Conservation (phyloP, 306 rosid species). For the Gastrolobium bilobum region DNA sequence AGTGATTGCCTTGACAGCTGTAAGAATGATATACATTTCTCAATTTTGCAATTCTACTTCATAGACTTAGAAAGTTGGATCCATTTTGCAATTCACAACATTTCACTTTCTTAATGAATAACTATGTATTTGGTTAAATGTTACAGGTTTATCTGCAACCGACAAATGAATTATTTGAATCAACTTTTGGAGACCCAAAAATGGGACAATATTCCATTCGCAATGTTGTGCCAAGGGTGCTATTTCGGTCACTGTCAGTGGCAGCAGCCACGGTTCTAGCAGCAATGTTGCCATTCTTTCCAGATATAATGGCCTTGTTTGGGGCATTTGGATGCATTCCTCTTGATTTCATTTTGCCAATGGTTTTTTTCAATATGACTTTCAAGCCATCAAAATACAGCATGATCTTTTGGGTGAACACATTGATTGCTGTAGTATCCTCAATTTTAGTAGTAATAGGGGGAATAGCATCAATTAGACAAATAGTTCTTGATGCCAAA, state of each 20-base stretch:
- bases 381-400: conserved; percentile 80
- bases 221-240: conserved; percentile 73
- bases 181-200: conserved; percentile 69
- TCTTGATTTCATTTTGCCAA: conserved; percentile 84
- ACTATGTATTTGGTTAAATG: conserved; percentile 11
- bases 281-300: conserved; percentile 89
- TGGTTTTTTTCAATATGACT: conserved; percentile 73
- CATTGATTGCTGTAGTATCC: conserved; percentile 63
- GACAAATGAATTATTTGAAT: conserved; percentile 78
- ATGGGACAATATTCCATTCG: conserved; percentile 66
- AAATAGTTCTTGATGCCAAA: conserved; percentile 76
- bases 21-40: conserved; percentile 52
- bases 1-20: conserved; percentile 72
- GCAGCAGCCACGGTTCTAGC: conserved; percentile 68
- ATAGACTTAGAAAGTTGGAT: neutral
- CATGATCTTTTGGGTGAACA: conserved; percentile 68
- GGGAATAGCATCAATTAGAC: conserved; percentile 78
- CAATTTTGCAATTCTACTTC: conserved; percentile 16
- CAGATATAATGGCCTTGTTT: conserved; percentile 80
- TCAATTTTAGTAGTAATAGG: conserved; percentile 66
- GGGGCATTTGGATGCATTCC: conserved; percentile 91
- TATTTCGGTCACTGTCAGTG: conserved; percentile 70
- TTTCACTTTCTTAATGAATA: conserved; percentile 30
- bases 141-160: conserved; percentile 83
- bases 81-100: conserved; percentile 8